Percentiles rank a stretch among this genome's conserved stretches.
phyloP scores from a whole-genome alignment of 2,329 filamentous ascomycete species.

The Westerdykella sp. region DNA sequence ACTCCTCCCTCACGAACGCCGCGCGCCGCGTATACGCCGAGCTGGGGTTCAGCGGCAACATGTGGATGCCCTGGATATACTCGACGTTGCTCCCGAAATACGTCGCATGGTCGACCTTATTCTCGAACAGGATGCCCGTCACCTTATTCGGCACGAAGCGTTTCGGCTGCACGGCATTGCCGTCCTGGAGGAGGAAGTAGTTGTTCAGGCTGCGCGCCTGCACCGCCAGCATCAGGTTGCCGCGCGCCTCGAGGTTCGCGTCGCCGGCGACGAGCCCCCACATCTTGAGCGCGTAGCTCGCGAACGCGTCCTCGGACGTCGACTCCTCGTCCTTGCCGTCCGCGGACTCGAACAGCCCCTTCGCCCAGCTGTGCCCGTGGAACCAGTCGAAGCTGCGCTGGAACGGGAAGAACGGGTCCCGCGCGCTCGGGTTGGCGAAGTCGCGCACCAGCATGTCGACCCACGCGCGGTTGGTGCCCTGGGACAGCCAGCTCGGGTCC shows the following conservation, averaged over 20 bases:
- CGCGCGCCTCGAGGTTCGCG: conserved; percentile 68
- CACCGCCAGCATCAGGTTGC: conserved; percentile 78
- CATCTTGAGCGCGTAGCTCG: conserved; percentile 85
- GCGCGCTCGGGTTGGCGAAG: conserved; percentile 65
- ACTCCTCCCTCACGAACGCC: conserved; percentile 67
- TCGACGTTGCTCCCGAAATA: conserved; percentile 70
- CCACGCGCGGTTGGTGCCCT: conserved; percentile 64
- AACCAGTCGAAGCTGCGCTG: conserved; percentile 78
- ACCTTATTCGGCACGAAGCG: conserved; percentile 78
- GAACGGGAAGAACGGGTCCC: conserved; percentile 70
- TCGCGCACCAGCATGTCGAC: conserved; percentile 82
- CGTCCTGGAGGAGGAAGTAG: conserved; percentile 75
- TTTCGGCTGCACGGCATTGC: conserved; percentile 67
- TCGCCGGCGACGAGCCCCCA: conserved; percentile 78
- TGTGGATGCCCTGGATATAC: conserved; percentile 72
- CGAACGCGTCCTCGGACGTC: conserved; percentile 87
- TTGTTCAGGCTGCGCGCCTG: conserved; percentile 65
- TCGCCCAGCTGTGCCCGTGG: conserved; percentile 88
- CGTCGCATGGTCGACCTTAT: conserved; percentile 87
- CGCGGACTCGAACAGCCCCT: conserved; percentile 64
- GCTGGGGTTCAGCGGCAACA: conserved; percentile 70
- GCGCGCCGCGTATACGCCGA: conserved; percentile 63
- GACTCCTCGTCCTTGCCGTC: conserved; percentile 88
- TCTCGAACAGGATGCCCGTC: conserved; percentile 75
- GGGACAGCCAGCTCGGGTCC: conserved; percentile 65